Conservation (phyloP, 1,139 yeast species). For the Saccharomyces hybrid region DNA sequence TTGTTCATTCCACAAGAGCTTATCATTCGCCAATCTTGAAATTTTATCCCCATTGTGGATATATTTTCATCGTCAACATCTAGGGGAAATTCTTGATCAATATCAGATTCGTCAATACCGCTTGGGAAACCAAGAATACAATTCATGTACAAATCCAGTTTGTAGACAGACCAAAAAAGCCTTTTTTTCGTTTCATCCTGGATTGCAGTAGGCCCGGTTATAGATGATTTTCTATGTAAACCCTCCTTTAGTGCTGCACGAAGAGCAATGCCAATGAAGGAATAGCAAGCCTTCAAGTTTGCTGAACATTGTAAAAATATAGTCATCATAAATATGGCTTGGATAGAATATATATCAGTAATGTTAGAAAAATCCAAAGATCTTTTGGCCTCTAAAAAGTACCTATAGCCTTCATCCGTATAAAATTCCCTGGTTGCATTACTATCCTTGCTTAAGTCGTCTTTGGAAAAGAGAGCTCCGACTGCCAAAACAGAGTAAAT, state of each 20-base stretch:
- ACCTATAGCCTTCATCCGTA: slow-evolving; percentile 74
- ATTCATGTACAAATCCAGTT: slow-evolving; percentile 83
- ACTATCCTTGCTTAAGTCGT: slow-evolving; percentile 37
- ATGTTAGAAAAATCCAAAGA: slow-evolving; percentile 64
- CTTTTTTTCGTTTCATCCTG: slow-evolving; percentile 79
- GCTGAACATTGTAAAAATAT: slow-evolving; percentile 85
- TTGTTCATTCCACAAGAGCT: slow-evolving; percentile 73
- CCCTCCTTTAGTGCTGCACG: slow-evolving; percentile 81
- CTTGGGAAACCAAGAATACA: slow-evolving; percentile 77
- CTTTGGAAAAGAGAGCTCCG: slow-evolving; percentile 60
- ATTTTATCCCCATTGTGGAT: slow-evolving; percentile 41
- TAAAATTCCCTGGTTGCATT: slow-evolving; percentile 39
- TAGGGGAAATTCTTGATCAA: slow-evolving; percentile 74
- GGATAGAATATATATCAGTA: slow-evolving; percentile 56
- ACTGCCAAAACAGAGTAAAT: slow-evolving; percentile 66
- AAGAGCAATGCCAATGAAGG: slow-evolving; percentile 81
- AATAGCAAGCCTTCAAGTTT: slow-evolving; percentile 76
- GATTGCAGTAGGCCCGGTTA: slow-evolving; percentile 40
- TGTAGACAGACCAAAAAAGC: slow-evolving; percentile 80
- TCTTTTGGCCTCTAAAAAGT: slow-evolving; percentile 74
- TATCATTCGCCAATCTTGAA: slow-evolving; percentile 34
- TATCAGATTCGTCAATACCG: slow-evolving; percentile 55
- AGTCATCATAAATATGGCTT: slow-evolving; percentile 61
- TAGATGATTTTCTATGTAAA: slow-evolving; percentile 58
- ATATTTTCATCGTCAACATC: slow-evolving; percentile 83